Evolutionary conservation across 2,329 filamentous ascomycete species (phyloP), one percentile per base, ranked within the genome.

Genomic region (Arthrinium phaeospermum): DNA sequence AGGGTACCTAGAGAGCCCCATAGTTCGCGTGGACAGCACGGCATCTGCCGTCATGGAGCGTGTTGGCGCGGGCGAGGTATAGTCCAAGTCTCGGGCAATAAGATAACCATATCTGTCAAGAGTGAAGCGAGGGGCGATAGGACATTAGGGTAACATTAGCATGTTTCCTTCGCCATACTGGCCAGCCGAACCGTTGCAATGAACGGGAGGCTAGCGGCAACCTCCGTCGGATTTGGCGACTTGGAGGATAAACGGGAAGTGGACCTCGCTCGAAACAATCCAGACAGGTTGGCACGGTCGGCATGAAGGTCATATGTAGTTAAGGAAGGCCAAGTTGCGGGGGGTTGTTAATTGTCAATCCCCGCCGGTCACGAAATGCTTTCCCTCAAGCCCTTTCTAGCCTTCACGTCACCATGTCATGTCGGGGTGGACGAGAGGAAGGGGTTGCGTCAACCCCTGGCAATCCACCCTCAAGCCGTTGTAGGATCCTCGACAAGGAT

Each of bases 401-500:
- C 67, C 34, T 30, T 49, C 45, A 69, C 45, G 5, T 49, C 45
- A 69, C 67, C 45, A 49, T 30, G 30, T 41, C 30, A 37, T 19
- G 44, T 47, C 44, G 67, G 67, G 67, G 27, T 69, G 67, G 45
- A 45, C 67, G 57, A 64, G 57, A 61, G 30, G 53, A 37, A 61
- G 53, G 57, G 57, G 57, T 41, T 34, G 37, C 19, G 19, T n/a
- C 34, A 37, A 64, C 41, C 57, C 57, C 57, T 64, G 57, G 41
- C 13, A n/a, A 24, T 10, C 57, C 57, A 64, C 57, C 57, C 34
- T 41, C 13, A 24, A 19, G n/a, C 57, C 41, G 67, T 34, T 64
- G 67, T 69, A 69, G 67, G 67, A 69, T 69, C 67, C 67, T 69
- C 67, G 37, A 37, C 67, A 34, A 41, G 67, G 67, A 69, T 69